Base-by-base conservation (phyloP, 257 asterid species). In the Plantago major region DNA sequence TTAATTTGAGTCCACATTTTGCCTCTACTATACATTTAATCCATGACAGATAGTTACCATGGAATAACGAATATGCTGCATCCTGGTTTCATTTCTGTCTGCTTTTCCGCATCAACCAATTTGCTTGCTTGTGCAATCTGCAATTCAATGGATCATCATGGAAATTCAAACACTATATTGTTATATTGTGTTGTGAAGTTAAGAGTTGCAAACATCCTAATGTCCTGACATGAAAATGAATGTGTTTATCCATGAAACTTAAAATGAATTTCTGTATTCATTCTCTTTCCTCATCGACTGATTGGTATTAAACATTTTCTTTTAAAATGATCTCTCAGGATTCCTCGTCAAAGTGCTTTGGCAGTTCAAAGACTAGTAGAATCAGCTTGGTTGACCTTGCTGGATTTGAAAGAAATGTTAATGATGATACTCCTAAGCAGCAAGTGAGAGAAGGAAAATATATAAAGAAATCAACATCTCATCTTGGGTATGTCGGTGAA, bases 301-400 rank as follows among this genome's bases (percentile, higher is more conserved):
- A 33, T 46, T 62, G 68, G 22, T 4, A 45, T 52, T 28, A 10
- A 14, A 8, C 5, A 12, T 67, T 19, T 64, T 33, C 26, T 4
- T 10, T 40, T 9, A 12, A 58, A 51, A n/a, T 54, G 13, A 55
- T 76, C 55, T 53, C 19, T 70, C 84, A 93, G 97, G 97, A 86
- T 65, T 77, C 91, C 57, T 93, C 94, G 47, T 92, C 99, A 47
- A 83, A 74, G 73, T 83, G 99, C 77, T 86, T 92, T 72, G 97
- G 94, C 68, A 92, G 88, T 68, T 89, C 96, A 70, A 89, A 74
- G 81, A 85, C 82, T 60, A 89, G 99, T 74, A 79, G 95, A 73
- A 93, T 93, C 77, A 83, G 84, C 76, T 79, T 93, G 6, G 79
- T 87, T 22, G 99, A 93, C 73, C 94, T 93, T 57, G 99, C 99